A percentile compares a stretch with the other conserved stretches of the same genome.
Evolutionary conservation across 2,329 filamentous ascomycete species (phyloP).

Genomic region (Didymella glomerata): DNA sequence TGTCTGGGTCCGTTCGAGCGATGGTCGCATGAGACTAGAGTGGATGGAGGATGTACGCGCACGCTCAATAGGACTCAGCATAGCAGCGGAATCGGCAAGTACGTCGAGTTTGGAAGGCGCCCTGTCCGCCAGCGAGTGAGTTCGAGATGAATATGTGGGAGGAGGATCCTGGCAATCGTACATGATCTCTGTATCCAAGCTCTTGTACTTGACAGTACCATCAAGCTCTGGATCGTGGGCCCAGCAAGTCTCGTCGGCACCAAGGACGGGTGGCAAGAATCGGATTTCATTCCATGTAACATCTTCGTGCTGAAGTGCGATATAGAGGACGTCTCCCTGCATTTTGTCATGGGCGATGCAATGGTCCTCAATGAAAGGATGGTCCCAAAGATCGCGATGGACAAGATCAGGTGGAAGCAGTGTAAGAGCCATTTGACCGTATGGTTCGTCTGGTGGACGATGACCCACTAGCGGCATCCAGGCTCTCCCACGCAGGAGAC

Average conservation of each 20-base stretch:
- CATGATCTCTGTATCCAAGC: conserved; percentile 53
- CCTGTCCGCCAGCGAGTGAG: conserved; percentile 51
- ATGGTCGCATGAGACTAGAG: conserved; percentile 19
- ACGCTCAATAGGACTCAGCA: conserved; percentile 47
- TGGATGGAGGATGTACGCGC: conserved; percentile 31
- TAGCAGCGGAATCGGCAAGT: conserved; percentile 49
- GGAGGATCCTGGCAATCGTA: conserved; percentile 55
- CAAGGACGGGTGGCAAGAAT: conserved; percentile 45
- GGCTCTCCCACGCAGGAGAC: conserved; percentile 48
- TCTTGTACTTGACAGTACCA: conserved; percentile 48
- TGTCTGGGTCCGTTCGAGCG: conserved; percentile 19
- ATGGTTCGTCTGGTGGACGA: conserved; percentile 50
- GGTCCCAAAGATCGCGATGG: conserved; percentile 51
- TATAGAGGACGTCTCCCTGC: conserved; percentile 53
- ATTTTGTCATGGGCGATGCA: conserved; percentile 54
- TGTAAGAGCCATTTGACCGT: conserved; percentile 51
- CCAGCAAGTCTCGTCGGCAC: conserved; percentile 51
- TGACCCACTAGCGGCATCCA: conserved; percentile 54
- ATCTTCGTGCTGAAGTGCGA: conserved; percentile 52
- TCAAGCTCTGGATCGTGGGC: conserved; percentile 52
- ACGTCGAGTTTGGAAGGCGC: conserved; percentile 50
- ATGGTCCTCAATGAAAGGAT: conserved; percentile 52
- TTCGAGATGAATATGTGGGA: conserved; percentile 54
- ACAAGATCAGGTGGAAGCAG: conserved; percentile 46
- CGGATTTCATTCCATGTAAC: conserved; percentile 52